Conservation (phyloP, 306 rosid genomes). For the Lathyrus oleraceus region DNA sequence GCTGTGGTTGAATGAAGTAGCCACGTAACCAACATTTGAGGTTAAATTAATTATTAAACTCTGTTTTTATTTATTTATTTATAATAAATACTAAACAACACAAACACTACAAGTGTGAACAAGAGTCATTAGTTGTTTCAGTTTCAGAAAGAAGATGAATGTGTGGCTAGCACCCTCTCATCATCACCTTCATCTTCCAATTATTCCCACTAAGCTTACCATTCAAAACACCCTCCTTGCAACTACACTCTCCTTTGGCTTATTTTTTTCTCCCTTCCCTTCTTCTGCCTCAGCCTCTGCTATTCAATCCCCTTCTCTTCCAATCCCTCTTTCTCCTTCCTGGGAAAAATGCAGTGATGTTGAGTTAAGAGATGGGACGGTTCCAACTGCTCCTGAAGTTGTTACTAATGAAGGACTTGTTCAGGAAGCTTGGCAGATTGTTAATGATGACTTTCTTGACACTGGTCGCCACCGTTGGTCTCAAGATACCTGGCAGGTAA, state of each 20-base stretch:
- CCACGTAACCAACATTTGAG: not conserved
- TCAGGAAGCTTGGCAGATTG: constrained; percentile 94
- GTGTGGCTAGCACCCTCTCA: constrained; percentile 29
- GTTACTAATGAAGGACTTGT: constrained; percentile 72
- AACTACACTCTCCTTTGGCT: constrained; percentile 37
- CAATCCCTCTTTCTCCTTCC: constrained; percentile 8
- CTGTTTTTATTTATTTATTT: not conserved
- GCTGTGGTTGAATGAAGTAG: not conserved
- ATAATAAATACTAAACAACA: not conserved
- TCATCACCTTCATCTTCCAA: constrained; percentile 2
- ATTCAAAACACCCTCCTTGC: constrained; percentile 34
- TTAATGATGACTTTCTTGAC: constrained; percentile 73
- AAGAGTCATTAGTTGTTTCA: not conserved
- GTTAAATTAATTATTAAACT: not conserved
- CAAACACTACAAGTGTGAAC: not conserved
- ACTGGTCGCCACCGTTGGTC: constrained; percentile 69
- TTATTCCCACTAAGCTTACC: not conserved
- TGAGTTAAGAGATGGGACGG: constrained; percentile 25
- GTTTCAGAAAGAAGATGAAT: constrained; percentile 34
- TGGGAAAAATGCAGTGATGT: constrained; percentile 55
- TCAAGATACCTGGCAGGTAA: constrained; percentile 75
- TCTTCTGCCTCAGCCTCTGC: constrained; percentile 35
- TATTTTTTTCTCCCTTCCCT: constrained; percentile 32
- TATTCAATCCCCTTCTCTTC: constrained; percentile 15
- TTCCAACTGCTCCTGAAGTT: constrained; percentile 43